Evolutionary conservation across 1,284 basidiomycete genomes (phyloP).

Genomic region (Pseudozyma hubeiensis): DNA sequence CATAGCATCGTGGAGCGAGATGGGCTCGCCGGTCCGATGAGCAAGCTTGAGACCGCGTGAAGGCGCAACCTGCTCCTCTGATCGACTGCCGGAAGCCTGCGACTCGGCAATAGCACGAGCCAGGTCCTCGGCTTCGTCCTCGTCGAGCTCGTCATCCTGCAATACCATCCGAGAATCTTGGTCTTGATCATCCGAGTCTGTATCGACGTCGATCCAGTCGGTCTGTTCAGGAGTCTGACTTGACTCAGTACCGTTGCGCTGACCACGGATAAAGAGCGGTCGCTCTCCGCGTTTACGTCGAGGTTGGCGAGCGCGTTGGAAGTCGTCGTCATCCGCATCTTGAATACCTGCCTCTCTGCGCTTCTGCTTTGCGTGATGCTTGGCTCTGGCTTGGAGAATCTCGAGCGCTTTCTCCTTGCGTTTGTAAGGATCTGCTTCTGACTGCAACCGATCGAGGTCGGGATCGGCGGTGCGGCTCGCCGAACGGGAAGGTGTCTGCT

Average conservation of each 20-base stretch:
- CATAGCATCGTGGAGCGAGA: constrained; percentile 43
- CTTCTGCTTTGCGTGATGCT: constrained; percentile 55
- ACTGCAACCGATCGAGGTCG: constrained; percentile 45
- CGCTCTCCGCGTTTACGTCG: constrained; percentile 26
- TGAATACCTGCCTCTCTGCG: constrained; percentile 49
- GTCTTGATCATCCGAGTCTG: constrained; percentile 23
- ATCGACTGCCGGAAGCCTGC: constrained; percentile 8
- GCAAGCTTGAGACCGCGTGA: constrained; percentile 28
- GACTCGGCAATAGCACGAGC: constrained; percentile 52
- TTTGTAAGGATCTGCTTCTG: constrained; percentile 42
- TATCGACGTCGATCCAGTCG: constrained; percentile 46
- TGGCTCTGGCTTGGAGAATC: constrained; percentile 52
- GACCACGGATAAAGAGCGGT: constrained; percentile 42
- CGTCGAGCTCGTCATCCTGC: constrained; percentile 36
- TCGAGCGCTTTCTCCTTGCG: constrained; percentile 58
- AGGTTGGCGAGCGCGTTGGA: constrained; percentile 15
- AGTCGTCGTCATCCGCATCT: constrained; percentile 37
- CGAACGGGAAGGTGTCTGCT: constrained; percentile 12
- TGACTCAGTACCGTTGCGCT: not conserved
- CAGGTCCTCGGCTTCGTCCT: constrained; percentile 58
- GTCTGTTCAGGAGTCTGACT: constrained; percentile 9
- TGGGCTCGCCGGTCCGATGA: constrained; percentile 30
- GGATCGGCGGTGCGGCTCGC: constrained; percentile 36
- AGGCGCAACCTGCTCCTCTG: not conserved
- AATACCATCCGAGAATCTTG: constrained; percentile 13